Conservation (phyloP, 768 basidiomycete species). For the Russula compacta region DNA sequence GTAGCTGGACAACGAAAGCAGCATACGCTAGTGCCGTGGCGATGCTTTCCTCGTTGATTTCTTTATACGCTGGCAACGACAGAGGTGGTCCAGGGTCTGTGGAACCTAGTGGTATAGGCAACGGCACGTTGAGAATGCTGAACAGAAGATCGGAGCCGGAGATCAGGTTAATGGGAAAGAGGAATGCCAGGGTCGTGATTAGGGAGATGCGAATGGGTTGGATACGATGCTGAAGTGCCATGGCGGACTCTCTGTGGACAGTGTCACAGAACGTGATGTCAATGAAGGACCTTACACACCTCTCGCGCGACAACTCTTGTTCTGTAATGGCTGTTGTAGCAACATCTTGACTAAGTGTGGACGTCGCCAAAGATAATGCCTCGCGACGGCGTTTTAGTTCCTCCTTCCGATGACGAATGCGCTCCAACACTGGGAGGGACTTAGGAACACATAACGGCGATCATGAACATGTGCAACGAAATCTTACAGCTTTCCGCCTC, state of each 20-base stretch:
- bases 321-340: constrained; percentile 5
- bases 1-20: constrained; percentile 75
- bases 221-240: constrained; percentile 41
- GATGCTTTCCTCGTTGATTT: constrained; percentile 75
- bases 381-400: constrained; percentile 40
- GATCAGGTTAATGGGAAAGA: constrained; percentile 86
- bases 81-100: constrained; percentile 83
- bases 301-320: constrained; percentile 30
- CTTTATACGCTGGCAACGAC: constrained; percentile 50
- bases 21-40: constrained; percentile 89
- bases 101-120: constrained; percentile 72
- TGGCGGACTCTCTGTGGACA: constrained; percentile 37
- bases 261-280: constrained; percentile 16
- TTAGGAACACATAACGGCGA: constrained; percentile 7
- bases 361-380: constrained; percentile 36
- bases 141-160: constrained; percentile 83
- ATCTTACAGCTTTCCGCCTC: constrained; percentile 34
- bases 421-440: constrained; percentile 31
- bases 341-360: constrained; percentile 30
- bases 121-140: constrained; percentile 76
- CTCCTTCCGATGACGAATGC: constrained; percentile 36
- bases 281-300: constrained; percentile 13
- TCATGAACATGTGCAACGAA: constrained; percentile 22
- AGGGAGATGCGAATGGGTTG: constrained; percentile 50
- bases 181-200: constrained; percentile 58